A percentile compares a stretch with the other conserved stretches of the same genome.
phyloP scores from a whole-genome alignment of 495 filamentous ascomycete species.

The Cryomyces antarcticus region DNA sequence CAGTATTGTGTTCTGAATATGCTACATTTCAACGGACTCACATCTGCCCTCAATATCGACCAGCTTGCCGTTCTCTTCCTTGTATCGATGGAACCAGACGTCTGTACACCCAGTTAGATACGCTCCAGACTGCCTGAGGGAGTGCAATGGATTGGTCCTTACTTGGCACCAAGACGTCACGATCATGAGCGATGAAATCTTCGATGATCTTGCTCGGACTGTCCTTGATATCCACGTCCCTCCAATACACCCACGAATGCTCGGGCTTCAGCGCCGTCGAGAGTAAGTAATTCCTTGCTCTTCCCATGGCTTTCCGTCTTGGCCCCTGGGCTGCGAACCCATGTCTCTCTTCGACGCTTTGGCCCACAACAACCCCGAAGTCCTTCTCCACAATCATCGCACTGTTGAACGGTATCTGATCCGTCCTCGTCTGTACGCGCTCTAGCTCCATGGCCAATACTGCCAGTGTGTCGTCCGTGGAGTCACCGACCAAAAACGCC shows the following conservation, averaged over 20 bases:
- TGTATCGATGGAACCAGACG: slow-evolving; percentile 94
- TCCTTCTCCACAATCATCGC: slow-evolving; percentile 74
- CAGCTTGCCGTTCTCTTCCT: slow-evolving; percentile 28
- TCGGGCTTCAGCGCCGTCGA: slow-evolving; percentile 69
- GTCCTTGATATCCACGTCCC: slow-evolving; percentile 89
- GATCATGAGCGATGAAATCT: slow-evolving; percentile 86
- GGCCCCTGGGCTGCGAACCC: slow-evolving; percentile 75
- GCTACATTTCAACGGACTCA: slow-evolving; percentile 24
- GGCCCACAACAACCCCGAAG: slow-evolving; percentile 49
- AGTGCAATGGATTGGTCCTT: slow-evolving; percentile 19
- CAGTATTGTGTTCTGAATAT: neutral
- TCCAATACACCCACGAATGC: slow-evolving; percentile 98
- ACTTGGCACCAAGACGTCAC: slow-evolving; percentile 90
- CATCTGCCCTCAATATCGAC: slow-evolving; percentile 87
- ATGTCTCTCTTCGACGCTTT: slow-evolving; percentile 66
- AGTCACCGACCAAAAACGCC: slow-evolving; percentile 84
- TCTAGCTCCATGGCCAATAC: slow-evolving; percentile 63
- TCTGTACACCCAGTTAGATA: slow-evolving; percentile 28
- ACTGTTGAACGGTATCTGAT: slow-evolving; percentile 64
- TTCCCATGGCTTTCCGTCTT: slow-evolving; percentile 73
- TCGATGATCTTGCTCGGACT: slow-evolving; percentile 74
- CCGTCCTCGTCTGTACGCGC: slow-evolving; percentile 64
- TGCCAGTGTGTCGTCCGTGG: slow-evolving; percentile 71
- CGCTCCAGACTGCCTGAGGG: neutral
- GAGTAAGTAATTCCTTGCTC: slow-evolving; percentile 81